Base-by-base conservation (phyloP, 192 early-diverging fungal species). In the Bifiguratus adelaidae region DNA sequence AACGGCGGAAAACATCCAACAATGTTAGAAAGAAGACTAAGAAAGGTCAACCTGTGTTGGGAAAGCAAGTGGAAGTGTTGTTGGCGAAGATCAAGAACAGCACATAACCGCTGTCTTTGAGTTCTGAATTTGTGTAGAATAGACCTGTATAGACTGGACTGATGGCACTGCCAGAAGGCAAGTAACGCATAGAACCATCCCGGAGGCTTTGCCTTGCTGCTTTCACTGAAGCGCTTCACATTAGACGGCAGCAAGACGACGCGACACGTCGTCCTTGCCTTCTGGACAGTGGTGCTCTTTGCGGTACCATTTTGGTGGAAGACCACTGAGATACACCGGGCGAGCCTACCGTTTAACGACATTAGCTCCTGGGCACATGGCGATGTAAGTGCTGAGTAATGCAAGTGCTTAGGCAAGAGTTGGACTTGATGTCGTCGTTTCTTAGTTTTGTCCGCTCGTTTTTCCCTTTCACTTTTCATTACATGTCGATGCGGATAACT, bases 281-380 rank as follows among this genome's bases (percentile, higher is more conserved):
- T 88, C 27, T 71, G 76, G 67, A 47, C 45, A 4, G 64, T 85
- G 2, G 57, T 88, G 20, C 45, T 84, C 18, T 19, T 85, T 20
- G 78, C 67, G 2, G 34, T 83, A 9, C 89, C 89, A 1, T 67
- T 88, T 21, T 91, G 89, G 89, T 86, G 78, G 77, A 69, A 73
- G 30, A 85, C 85, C 3, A 91, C 86, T 0, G 77, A 83, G 18
- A 82, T 91, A 5, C 77, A 89, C 45, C 67, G 89, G 7, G 85
- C 89, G 3, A 63, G 74, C 21, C 48, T 91, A 45, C 85, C 86
- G 3, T 69, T 73, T 44, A 54, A 60, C 7, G 65, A 77, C 24
- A 83, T 91, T 30, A 58, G 73, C 15, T 36, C 47, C 16, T 82
- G 77, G 78, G 52, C 65, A 21, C 47, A 67, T 13, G 51, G 58